These are phyloP conservation scores for Linum usitatissimum DNA, from an alignment of 345 rosid species.

Conservation along the genomic window DNA sequence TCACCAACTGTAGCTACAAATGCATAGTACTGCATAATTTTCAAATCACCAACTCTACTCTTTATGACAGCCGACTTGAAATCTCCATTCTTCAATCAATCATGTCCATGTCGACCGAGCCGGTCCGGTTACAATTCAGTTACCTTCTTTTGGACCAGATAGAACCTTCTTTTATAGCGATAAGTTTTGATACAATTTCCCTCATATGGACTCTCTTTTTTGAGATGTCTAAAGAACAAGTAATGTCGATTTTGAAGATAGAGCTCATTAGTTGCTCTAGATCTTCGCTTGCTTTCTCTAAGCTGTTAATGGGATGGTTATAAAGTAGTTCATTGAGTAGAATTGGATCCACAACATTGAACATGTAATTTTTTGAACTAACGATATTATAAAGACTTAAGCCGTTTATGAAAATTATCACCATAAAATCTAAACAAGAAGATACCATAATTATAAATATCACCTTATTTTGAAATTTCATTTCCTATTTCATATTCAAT, in stretches of 20 bases:
- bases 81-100: too few relatives aligned
- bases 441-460: not conserved
- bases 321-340: not conserved
- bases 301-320: too few relatives aligned
- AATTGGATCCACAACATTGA: not conserved
- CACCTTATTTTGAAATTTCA: not conserved
- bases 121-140: too few relatives aligned
- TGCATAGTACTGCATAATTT: too few relatives aligned
- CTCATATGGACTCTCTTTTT: not conserved
- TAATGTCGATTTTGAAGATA: not conserved
- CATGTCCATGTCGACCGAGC: too few relatives aligned
- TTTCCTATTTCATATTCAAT: not conserved
- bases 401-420: not conserved
- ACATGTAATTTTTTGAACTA: not conserved
- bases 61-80: too few relatives aligned
- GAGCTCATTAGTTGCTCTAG: not conserved
- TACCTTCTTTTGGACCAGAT: too few relatives aligned
- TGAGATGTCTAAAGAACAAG: not conserved
- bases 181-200: not conserved
- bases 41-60: too few relatives aligned
- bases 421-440: too few relatives aligned
- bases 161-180: too few relatives aligned
- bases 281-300: too few relatives aligned
- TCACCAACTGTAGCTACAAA: too few relatives aligned
- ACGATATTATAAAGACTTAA: not conserved